These are phyloP conservation scores for Acrasis kona DNA, from an alignment of 78 protist species.

Conservation along the genomic window DNA sequence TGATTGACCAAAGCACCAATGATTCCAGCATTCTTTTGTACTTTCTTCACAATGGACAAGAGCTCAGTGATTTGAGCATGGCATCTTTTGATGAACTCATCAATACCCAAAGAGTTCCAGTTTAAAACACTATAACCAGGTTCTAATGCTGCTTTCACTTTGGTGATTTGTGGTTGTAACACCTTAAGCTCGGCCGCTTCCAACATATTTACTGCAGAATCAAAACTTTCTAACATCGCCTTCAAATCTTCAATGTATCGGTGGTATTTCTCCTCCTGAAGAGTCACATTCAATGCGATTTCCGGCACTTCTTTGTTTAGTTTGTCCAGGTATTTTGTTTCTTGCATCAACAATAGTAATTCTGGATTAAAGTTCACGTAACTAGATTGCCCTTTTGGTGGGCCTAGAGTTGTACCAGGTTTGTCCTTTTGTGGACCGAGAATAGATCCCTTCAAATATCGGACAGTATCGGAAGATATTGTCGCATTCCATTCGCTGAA, in stretches of 20 bases:
- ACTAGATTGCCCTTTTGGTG: too few relatives aligned
- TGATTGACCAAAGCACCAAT: constrained; percentile 21
- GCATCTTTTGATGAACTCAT: constrained; percentile 32
- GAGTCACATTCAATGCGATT: constrained; percentile 63
- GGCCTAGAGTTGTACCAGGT: not conserved
- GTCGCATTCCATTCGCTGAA: constrained; percentile 37
- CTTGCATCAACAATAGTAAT: constrained; percentile 49
- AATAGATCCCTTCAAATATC: constrained; percentile 1
- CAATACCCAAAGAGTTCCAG: constrained; percentile 77
- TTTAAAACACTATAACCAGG: constrained; percentile 58
- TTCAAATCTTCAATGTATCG: constrained; percentile 31
- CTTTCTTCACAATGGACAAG: constrained; percentile 14
- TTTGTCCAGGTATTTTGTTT: constrained; percentile 67
- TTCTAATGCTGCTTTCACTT: constrained; percentile 17
- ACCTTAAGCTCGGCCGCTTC: constrained; percentile 27
- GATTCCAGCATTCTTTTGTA: constrained; percentile 43
- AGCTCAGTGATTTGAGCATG: constrained; percentile 37
- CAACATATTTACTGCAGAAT: constrained; percentile 12
- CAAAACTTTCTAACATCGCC: constrained; percentile 24
- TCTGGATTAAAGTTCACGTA: constrained; percentile 59
- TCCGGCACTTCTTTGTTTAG: constrained; percentile 59
- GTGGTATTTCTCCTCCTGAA: constrained; percentile 73
- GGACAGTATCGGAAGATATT: constrained; percentile 2
- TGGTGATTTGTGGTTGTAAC: not conserved
- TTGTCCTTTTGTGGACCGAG: not conserved